A percentile compares a stretch with the other conserved stretches of the same genome.
Conservation (phyloP, 176 grass and related monocot genomes). For the Leersia perrieri region DNA sequence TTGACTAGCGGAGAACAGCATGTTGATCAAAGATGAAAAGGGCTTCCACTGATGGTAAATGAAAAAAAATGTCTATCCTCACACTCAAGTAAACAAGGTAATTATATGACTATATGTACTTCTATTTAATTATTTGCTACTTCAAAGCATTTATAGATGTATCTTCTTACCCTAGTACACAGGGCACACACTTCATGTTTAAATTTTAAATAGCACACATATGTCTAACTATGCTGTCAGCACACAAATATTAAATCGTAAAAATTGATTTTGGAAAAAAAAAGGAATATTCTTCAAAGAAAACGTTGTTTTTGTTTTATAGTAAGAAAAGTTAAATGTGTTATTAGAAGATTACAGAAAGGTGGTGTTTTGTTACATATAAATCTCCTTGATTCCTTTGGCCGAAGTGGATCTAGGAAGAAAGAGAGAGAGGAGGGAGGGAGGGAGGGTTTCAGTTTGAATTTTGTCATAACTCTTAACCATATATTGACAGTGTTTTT, state of each 20-base stretch:
- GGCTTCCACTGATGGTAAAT: neutral
- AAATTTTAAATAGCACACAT: neutral
- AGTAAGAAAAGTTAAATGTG: neutral
- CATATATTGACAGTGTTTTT: neutral
- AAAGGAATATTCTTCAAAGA: neutral
- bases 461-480: neutral
- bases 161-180: neutral
- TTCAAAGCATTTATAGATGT: neutral
- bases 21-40: neutral
- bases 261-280: neutral
- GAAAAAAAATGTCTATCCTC: neutral
- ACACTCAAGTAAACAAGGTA: neutral
- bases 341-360: neutral
- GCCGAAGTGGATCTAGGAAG: neutral
- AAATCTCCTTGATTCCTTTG: neutral
- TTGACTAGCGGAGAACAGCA: neutral
- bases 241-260: neutral
- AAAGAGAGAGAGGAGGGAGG: neutral
- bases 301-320: neutral
- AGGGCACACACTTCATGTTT: neutral
- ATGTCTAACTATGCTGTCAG: neutral
- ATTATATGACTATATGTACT: neutral
- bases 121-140: conserved; percentile 2
- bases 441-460: no score
- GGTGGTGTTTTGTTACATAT: neutral